Conservation (phyloP, 148 eudicot species). For the Rheum nobile region DNA sequence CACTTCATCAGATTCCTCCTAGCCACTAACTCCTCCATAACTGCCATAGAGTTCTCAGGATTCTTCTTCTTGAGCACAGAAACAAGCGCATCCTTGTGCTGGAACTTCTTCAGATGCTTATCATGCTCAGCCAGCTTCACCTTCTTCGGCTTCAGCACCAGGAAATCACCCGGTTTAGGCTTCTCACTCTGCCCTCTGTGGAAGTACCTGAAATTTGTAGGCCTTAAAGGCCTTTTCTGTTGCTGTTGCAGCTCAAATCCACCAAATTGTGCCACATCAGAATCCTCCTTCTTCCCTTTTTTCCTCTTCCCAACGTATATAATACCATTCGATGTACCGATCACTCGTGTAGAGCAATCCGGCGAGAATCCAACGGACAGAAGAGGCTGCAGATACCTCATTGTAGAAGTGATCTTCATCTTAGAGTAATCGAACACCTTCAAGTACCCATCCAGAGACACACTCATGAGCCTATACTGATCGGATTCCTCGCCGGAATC, state of each 20-base stretch:
- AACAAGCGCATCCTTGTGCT: slow-evolving; percentile 90
- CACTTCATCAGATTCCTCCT: slow-evolving; percentile 60
- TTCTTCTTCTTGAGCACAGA: slow-evolving; percentile 56
- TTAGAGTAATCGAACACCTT: slow-evolving; percentile 84
- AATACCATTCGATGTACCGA: slow-evolving; percentile 79
- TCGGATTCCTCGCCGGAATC: slow-evolving; percentile 45
- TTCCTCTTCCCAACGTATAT: slow-evolving; percentile 73
- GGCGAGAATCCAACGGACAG: slow-evolving; percentile 82
- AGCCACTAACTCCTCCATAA: slow-evolving; percentile 86
- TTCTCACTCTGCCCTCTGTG: slow-evolving; percentile 75
- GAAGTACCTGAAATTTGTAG: slow-evolving; percentile 73
- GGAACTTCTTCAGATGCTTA: slow-evolving; percentile 70
- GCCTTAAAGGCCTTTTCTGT: slow-evolving; percentile 41
- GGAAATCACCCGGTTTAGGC: slow-evolving; percentile 63
- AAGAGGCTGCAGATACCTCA: slow-evolving; percentile 74
- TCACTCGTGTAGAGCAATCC: slow-evolving; percentile 51
- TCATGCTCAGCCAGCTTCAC: slow-evolving; percentile 73
- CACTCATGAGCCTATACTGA: slow-evolving; percentile 62
- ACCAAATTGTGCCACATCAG: slow-evolving; percentile 14
- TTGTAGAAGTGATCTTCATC: slow-evolving; percentile 56
- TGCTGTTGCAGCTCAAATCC: slow-evolving; percentile 34
- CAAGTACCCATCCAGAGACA: slow-evolving; percentile 78
- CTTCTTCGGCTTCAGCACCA: slow-evolving; percentile 53
- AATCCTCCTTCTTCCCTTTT: slow-evolving; percentile 24
- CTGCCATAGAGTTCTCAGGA: slow-evolving; percentile 65